Evolutionary conservation across 2,329 filamentous ascomycete genomes (phyloP).

Genomic region (Alternaria ethzedia): DNA sequence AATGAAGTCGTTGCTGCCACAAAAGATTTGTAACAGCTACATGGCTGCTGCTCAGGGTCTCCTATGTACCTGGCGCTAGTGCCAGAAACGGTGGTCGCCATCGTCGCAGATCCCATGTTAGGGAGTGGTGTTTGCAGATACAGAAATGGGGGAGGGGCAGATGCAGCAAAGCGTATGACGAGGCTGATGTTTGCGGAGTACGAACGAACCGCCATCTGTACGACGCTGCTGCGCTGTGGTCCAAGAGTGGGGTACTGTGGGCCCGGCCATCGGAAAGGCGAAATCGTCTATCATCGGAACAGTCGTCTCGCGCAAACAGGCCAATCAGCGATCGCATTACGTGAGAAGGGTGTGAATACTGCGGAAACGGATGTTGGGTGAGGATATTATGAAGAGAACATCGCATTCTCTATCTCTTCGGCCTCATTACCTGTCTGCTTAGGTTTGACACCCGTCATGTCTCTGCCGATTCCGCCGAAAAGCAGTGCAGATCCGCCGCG

Average conservation of each 20-base stretch:
- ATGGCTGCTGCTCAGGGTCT: slow-evolving; percentile 22
- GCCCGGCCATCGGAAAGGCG: slow-evolving; percentile 3
- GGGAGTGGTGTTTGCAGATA: slow-evolving; percentile 27
- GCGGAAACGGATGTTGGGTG: slow-evolving; percentile 8
- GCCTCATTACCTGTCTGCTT: background rate
- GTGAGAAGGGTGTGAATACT: slow-evolving; percentile 18
- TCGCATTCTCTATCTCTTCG: background rate
- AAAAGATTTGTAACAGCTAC: slow-evolving; percentile 3
- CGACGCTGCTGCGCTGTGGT: background rate
- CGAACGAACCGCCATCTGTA: slow-evolving; percentile 3
- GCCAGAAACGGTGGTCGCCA: slow-evolving; percentile 8
- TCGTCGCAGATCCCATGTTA: slow-evolving; percentile 24
- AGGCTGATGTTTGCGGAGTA: background rate
- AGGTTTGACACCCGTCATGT: slow-evolving; percentile 25
- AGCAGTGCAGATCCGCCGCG: slow-evolving; percentile 35
- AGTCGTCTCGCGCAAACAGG: background rate
- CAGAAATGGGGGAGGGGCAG: slow-evolving; percentile 38
- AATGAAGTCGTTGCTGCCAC: background rate
- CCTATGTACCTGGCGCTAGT: slow-evolving; percentile 38
- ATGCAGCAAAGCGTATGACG: slow-evolving; percentile 7
- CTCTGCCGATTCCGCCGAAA: slow-evolving; percentile 38
- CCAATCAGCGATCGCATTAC: slow-evolving; percentile 34
- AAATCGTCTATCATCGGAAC: slow-evolving; percentile 4
- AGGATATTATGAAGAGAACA: slow-evolving; percentile 5
- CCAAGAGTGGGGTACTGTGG: slow-evolving; percentile 31